Percentiles rank a stretch among this genome's conserved stretches.
These are phyloP conservation scores for Zygnema circumcarinatum DNA, from an alignment of 139 green algal species.

Conservation along the genomic window DNA sequence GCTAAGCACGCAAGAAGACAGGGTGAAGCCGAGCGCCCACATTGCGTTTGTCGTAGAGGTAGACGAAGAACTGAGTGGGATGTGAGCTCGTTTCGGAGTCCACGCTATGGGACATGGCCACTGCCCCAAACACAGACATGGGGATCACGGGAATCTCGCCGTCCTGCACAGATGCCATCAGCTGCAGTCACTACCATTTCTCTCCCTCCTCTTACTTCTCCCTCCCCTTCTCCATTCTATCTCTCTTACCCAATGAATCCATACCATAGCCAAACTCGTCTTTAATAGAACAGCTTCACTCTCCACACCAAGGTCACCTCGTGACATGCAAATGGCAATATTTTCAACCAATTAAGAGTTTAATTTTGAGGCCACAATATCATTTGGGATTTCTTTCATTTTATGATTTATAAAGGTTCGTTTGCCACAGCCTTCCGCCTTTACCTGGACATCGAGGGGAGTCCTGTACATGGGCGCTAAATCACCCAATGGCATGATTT, in stretches of 20 bases:
- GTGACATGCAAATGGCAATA: neutral
- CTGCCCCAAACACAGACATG: constrained; percentile 63
- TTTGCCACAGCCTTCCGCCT: no score
- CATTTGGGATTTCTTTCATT: neutral
- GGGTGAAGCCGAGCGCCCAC: neutral
- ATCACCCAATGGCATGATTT: constrained; percentile 63
- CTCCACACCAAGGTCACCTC: neutral
- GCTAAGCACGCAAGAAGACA: neutral
- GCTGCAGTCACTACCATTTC: neutral
- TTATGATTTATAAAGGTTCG: no score
- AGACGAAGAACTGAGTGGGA: constrained; percentile 66
- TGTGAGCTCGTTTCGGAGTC: constrained; percentile 19
- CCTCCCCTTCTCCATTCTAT: neutral
- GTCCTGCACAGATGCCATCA: constrained; percentile 35
- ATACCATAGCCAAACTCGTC: no score
- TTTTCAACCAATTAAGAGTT: no score
- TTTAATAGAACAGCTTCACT: neutral
- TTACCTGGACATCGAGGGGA: constrained; percentile 62
- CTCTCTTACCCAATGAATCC: neutral
- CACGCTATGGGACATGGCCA: constrained; percentile 56
- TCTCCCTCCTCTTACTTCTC: neutral
- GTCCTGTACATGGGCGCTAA: constrained; percentile 66
- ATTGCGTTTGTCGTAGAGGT: constrained; percentile 62
- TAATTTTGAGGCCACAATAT: no score
- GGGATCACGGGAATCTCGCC: constrained; percentile 66